Conservation (phyloP, 2,329 filamentous ascomycete genomes). For the Neofusicoccum kwambonambiense region DNA sequence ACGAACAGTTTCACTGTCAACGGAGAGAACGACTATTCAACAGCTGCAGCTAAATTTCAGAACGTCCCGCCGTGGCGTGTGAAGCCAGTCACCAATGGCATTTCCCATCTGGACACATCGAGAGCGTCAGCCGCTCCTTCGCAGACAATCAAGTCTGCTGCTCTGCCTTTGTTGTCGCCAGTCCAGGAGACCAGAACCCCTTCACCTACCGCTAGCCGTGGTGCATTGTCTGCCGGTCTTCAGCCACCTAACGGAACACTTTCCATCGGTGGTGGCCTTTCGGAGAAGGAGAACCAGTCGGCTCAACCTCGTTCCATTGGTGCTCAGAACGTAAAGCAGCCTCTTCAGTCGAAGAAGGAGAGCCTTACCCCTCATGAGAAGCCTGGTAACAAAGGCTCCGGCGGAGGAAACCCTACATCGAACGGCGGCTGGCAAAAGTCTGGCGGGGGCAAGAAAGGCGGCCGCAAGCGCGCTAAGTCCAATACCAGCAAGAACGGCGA, state of each 20-base stretch:
- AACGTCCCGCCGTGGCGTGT: constrained; percentile 30
- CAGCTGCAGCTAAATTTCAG: background rate
- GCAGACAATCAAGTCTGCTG: constrained; percentile 38
- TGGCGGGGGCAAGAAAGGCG: constrained; percentile 23
- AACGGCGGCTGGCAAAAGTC: constrained; percentile 16
- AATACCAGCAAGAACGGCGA: constrained; percentile 31
- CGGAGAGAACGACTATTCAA: constrained; percentile 22
- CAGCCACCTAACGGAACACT: constrained; percentile 24
- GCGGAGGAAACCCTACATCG: background rate
- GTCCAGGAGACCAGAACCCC: constrained; percentile 73
- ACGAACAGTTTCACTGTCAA: constrained; percentile 16
- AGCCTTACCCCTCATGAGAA: constrained; percentile 27
- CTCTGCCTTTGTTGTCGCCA: constrained; percentile 64
- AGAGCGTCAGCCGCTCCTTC: constrained; percentile 47
- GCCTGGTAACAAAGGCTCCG: constrained; percentile 2
- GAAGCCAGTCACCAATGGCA: constrained; percentile 30
- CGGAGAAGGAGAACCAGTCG: background rate
- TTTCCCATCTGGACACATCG: constrained; percentile 33
- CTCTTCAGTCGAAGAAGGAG: constrained; percentile 21
- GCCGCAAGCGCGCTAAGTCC: constrained; percentile 36
- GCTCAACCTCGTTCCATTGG: background rate
- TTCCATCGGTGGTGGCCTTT: background rate
- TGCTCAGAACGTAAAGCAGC: background rate
- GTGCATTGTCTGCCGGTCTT: constrained; percentile 35
- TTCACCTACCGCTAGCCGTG: constrained; percentile 63